Evolutionary conservation across 371 early-diverging fungal species (phyloP).

Genomic region (Phascolomyces articulosus): DNA sequence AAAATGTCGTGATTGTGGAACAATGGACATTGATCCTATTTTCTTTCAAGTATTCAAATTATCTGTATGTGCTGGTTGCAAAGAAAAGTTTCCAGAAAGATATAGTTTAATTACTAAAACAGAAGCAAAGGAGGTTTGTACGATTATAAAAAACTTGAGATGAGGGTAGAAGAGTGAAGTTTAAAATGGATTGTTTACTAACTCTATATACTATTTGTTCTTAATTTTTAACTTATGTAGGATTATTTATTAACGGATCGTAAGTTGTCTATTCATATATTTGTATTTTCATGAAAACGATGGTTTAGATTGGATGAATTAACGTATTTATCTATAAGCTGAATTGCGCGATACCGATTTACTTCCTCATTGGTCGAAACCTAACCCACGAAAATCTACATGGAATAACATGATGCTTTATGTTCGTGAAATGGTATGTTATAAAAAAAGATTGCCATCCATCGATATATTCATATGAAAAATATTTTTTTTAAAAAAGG

Average conservation of each 20-base stretch:
- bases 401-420: conserved; percentile 97
- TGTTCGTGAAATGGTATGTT: conserved; percentile 74
- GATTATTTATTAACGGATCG: conserved; percentile 92
- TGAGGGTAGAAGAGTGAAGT: neutral
- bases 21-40: conserved; percentile 76
- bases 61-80: conserved; percentile 77
- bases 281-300: no score
- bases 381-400: conserved; percentile 94
- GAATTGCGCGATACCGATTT: conserved; percentile 82
- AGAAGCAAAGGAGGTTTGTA: conserved; percentile 74
- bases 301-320: no score
- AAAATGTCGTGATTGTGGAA: conserved; percentile 79
- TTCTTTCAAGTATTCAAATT: conserved; percentile 73
- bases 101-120: conserved; percentile 95
- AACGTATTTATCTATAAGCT: conserved; percentile 42
- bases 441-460: neutral
- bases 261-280: no score
- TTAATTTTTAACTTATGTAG: conserved; percentile 22
- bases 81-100: conserved; percentile 76
- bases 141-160: no score
- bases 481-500: conserved; percentile 36
- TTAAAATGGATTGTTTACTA: no score
- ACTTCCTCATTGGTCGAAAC: conserved; percentile 85
- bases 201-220: neutral
- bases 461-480: no score